Base-by-base conservation (phyloP, 768 basidiomycete species). In the Crucibulum laeve region DNA sequence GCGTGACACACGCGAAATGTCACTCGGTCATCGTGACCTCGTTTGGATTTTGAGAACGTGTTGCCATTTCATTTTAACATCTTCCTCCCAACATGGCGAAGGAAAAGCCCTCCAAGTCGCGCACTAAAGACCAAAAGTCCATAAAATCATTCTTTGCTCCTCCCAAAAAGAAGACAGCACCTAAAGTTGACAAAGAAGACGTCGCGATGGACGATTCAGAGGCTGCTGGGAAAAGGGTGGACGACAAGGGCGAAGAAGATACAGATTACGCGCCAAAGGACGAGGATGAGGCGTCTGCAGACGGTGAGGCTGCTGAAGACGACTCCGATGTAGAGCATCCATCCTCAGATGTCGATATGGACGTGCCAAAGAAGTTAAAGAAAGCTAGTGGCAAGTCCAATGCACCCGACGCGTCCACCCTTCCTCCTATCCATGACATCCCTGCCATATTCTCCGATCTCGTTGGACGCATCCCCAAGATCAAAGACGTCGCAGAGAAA, bases 401-500 rank as follows among this genome's bases (percentile, higher is more conserved):
- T 30, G 69, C 73, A 6, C 71, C 76, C 35, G 83, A 85, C 40
- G 66, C 76, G 23, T 87, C 85, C 0, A 68, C 73, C 51, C 75
- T 89, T 4, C 89, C 91, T 13, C 91, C 91, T 15, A 83, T 94
- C 39, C 71, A 80, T 54, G 72, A 83, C 47, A 74, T 76, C 40
- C 76, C 82, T 19, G 72, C 76, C 42, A 90, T 92, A 53, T 92
- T 92, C 60, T 68, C 73, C 44, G 84, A 92, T 62, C 71, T 92
- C 33, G 74, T 90, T 48, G 65, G 73, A 38, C 79, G 70, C 52
- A 75, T 83, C 30, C 78, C 85, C 10, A 68, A 80, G 42, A 79
- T 91, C 49, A 77, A 80, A 55, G 67, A 68, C 1, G 80, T 90
- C 32, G 83, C 77, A 14, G 71, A 82, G 52, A 82, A 71, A 35